Evolutionary conservation across 305 asterid species (phyloP).

Genomic region (Caryopteris hybrid): DNA sequence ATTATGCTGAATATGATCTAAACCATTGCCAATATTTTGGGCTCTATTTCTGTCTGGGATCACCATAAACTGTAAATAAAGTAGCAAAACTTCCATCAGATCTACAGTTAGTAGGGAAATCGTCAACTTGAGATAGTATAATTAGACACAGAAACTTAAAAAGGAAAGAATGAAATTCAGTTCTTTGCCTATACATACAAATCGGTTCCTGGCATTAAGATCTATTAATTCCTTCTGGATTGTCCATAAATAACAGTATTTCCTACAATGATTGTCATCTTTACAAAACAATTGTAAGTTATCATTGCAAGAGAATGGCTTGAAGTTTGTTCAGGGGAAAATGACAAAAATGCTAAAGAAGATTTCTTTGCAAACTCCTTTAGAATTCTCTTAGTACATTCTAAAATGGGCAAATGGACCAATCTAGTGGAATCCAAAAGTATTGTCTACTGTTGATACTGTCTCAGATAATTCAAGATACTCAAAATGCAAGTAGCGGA

Average conservation of each 20-base stretch:
- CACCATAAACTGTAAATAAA: constrained; percentile 36
- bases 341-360: neutral
- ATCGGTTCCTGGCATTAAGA: neutral
- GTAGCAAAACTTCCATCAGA: constrained; percentile 23
- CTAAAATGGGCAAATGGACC: neutral
- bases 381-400: neutral
- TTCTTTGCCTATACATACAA: neutral
- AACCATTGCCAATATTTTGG: constrained; percentile 40
- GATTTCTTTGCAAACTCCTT: neutral
- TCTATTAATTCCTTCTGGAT: neutral
- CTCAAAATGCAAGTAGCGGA: neutral
- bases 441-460: neutral
- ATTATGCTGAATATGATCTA: constrained; percentile 31
- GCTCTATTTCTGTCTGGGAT: constrained; percentile 42
- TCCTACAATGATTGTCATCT: neutral
- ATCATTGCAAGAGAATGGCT: neutral
- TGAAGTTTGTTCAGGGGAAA: neutral
- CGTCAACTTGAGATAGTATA: neutral
- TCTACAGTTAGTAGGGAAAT: constrained; percentile 3
- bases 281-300: neutral
- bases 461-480: neutral
- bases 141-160: neutral
- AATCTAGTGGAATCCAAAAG: constrained; percentile 4
- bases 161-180: constrained; percentile 1
- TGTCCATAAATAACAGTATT: neutral